Conservation (phyloP, 83 land plant species). For the Isoetes engelmannii region DNA sequence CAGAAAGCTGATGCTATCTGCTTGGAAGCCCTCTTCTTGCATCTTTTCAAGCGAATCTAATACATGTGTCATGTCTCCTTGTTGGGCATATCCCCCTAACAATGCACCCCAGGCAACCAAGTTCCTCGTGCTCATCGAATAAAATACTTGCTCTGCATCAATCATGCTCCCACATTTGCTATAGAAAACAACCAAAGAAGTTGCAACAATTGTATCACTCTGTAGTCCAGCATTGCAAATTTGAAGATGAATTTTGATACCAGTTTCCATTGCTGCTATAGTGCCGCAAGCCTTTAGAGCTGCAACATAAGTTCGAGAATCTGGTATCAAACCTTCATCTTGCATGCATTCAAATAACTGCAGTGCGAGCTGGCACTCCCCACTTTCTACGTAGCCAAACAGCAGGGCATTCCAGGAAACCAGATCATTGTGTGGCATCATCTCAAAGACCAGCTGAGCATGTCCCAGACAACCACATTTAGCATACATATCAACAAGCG, state of each 20-base stretch:
- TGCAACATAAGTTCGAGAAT: not conserved
- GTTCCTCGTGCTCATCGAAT: not conserved
- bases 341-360: not conserved
- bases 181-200: not conserved
- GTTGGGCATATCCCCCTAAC: not conserved
- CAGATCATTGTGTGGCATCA: not conserved
- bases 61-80: not conserved
- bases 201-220: not conserved
- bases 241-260: not conserved
- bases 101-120: not conserved
- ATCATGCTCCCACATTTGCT: not conserved
- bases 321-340: not conserved
- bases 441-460: not conserved
- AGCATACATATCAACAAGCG: not conserved
- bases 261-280: not conserved
- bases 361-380: not conserved
- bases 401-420: not conserved
- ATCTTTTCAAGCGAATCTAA: not conserved
- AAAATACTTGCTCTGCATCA: not conserved
- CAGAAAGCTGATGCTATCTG: not conserved
- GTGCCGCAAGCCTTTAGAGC: not conserved
- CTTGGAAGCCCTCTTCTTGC: not conserved
- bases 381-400: not conserved
- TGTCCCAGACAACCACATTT: not conserved
- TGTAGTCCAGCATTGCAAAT: not conserved